These are phyloP conservation scores for Aspergillus affinis DNA, from an alignment of 495 filamentous ascomycete genomes.

Conservation along the genomic window DNA sequence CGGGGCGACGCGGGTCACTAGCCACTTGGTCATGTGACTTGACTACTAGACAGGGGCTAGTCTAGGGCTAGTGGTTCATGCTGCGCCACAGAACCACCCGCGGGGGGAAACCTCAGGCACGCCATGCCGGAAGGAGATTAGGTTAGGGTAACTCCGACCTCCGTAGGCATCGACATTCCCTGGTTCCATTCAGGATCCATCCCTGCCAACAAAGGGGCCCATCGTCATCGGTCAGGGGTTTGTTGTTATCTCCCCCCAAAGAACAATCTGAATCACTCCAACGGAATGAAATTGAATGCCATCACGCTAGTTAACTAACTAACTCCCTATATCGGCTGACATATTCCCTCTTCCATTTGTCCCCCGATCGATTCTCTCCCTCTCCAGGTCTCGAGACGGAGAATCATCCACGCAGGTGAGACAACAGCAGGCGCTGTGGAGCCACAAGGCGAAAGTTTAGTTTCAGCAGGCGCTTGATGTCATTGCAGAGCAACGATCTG, in stretches of 20 bases:
- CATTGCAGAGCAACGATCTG: constrained; percentile 33
- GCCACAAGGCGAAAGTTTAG: constrained; percentile 10
- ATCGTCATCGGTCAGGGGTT: neutral
- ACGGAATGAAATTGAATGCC: too few species aligned
- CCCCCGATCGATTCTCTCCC: neutral
- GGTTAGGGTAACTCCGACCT: too few species aligned
- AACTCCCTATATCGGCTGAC: too few species aligned
- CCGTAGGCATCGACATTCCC: neutral
- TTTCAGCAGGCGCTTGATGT: constrained; percentile 49
- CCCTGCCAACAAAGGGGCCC: neutral
- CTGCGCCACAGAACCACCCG: neutral
- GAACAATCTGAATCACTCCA: too few species aligned
- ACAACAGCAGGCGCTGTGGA: constrained; percentile 15
- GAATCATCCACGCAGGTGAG: constrained; percentile 8
- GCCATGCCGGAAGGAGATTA: too few species aligned
- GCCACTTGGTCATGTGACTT: constrained; percentile 18
- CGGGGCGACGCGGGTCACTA: constrained; percentile 24
- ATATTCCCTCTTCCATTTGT: too few species aligned
- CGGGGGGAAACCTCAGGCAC: neutral
- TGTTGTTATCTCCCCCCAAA: neutral
- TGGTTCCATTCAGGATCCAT: too few species aligned
- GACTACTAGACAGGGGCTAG: neutral
- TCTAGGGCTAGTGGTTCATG: neutral
- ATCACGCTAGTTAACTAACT: too few species aligned
- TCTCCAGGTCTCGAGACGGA: neutral